A percentile compares a stretch with the other conserved stretches of the same genome.
Evolutionary conservation across 352 stramenopile genomes (phyloP).

Genomic region (Phytopythium kandeliae): DNA sequence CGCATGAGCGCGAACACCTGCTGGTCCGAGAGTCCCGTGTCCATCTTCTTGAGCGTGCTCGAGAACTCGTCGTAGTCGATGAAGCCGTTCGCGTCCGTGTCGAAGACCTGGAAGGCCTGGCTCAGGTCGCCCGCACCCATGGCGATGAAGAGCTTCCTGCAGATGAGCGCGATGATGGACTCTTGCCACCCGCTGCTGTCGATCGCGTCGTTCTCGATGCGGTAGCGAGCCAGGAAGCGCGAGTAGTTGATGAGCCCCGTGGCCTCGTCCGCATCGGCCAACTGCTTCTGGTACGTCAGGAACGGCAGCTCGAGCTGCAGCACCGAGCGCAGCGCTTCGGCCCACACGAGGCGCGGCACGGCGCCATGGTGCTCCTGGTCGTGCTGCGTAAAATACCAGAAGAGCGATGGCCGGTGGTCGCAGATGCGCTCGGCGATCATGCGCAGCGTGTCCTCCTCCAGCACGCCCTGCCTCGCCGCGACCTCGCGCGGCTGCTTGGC

Average conservation of each 20-base stretch:
- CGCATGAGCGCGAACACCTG: conserved; percentile 93
- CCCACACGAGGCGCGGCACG: conserved; percentile 85
- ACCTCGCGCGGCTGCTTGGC: conserved; percentile 3
- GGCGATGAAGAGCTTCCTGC: conserved; percentile 89
- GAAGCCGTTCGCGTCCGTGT: conserved; percentile 84
- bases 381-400: conserved; percentile 93
- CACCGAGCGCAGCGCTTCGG: conserved; percentile 88
- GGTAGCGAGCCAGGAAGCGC: conserved; percentile 90
- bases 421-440: conserved; percentile 94
- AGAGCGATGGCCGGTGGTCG: conserved; percentile 89
- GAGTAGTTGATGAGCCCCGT: conserved; percentile 90
- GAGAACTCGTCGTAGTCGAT: conserved; percentile 95
- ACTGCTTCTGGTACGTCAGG: conserved; percentile 84
- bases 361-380: conserved; percentile 87
- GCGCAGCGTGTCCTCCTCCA: conserved; percentile 88
- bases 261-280: conserved; percentile 82
- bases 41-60: conserved; percentile 85
- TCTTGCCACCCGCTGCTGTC: conserved; percentile 89
- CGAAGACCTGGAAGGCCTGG: conserved; percentile 89
- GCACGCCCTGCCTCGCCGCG: conserved; percentile 63
- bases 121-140: conserved; percentile 89
- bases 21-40: conserved; percentile 88
- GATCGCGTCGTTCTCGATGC: conserved; percentile 86
- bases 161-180: conserved; percentile 88
- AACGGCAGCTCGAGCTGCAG: conserved; percentile 90